phyloP scores from a whole-genome alignment of 495 filamentous ascomycete species.

The Penicillium soppii region DNA sequence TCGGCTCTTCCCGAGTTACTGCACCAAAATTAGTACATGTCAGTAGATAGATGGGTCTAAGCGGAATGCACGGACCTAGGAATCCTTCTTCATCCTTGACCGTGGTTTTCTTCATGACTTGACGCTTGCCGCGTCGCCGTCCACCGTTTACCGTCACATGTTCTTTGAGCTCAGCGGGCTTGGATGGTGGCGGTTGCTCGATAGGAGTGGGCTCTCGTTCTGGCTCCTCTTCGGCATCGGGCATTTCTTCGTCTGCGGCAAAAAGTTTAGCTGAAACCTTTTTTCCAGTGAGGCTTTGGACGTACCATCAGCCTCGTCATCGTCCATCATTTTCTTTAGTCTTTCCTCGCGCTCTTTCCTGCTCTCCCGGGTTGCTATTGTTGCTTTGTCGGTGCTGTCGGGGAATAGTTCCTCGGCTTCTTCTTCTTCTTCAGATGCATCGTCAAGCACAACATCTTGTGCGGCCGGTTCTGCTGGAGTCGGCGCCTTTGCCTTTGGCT shows the following conservation, averaged over 20 bases:
- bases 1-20: slow-evolving; percentile 87
- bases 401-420: slow-evolving; percentile 66
- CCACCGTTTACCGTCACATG: slow-evolving; percentile 56
- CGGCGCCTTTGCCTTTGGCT: slow-evolving; percentile 58
- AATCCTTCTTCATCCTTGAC: slow-evolving; percentile 93
- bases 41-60: not conserved
- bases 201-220: slow-evolving; percentile 49
- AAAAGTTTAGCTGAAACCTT: no score
- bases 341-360: slow-evolving; percentile 71
- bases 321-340: slow-evolving; percentile 85
- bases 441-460: slow-evolving; percentile 37
- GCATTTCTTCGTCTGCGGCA: slow-evolving; percentile 46
- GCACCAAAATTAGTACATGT: slow-evolving; percentile 22
- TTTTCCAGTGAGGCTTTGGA: not conserved
- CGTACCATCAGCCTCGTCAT: slow-evolving; percentile 34
- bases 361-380: slow-evolving; percentile 47
- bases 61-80: slow-evolving; percentile 59
- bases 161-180: slow-evolving; percentile 38
- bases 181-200: slow-evolving; percentile 42
- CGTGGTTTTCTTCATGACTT: slow-evolving; percentile 86
- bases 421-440: slow-evolving; percentile 75
- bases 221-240: slow-evolving; percentile 46
- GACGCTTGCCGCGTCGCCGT: slow-evolving; percentile 74
- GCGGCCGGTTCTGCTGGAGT: slow-evolving; percentile 45
- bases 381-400: slow-evolving; percentile 35